phyloP scores from a whole-genome alignment of 139 green algal genomes.

The Deuterostichococcus epilithicus region DNA sequence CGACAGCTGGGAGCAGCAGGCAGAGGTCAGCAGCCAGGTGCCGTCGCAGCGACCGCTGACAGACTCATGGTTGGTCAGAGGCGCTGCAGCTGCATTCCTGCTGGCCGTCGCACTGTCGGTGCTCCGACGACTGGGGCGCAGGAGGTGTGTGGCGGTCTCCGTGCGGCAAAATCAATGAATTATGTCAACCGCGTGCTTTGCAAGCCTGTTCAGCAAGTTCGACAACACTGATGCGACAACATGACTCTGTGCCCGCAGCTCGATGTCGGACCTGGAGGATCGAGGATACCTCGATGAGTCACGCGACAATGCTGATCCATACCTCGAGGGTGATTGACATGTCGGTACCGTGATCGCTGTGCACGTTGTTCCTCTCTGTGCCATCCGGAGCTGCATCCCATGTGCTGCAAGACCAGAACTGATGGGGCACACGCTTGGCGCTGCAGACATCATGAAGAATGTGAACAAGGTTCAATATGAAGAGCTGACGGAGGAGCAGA shows the following conservation, averaged over 20 bases:
- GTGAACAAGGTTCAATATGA: constrained; percentile 64
- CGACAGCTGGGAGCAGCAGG: not conserved
- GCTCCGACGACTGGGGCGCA: not conserved
- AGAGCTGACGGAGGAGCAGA: constrained; percentile 57
- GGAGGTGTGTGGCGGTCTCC: not conserved
- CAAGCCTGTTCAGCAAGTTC: not conserved
- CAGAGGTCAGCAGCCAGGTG: not conserved
- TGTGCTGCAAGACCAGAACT: too few relatives aligned
- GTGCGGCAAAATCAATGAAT: too few relatives aligned
- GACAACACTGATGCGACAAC: not conserved
- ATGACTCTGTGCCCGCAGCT: not conserved
- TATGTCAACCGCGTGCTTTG: not conserved
- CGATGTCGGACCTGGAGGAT: not conserved
- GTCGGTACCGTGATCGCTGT: not conserved
- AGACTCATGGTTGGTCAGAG: not conserved
- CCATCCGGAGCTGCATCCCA: too few relatives aligned
- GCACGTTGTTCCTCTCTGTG: too few relatives aligned
- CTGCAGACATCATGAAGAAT: constrained; percentile 55
- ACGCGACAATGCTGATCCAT: not conserved
- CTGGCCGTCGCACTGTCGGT: not conserved
- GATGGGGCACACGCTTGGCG: not conserved
- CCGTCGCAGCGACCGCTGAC: not conserved
- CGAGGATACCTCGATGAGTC: constrained; percentile 10
- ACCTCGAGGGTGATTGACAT: not conserved
- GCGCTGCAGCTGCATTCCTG: not conserved